Evolutionary conservation across 2,329 filamentous ascomycete species (phyloP), one percentile per base, ranked within the genome.

Genomic region (Ophiostoma piceae): DNA sequence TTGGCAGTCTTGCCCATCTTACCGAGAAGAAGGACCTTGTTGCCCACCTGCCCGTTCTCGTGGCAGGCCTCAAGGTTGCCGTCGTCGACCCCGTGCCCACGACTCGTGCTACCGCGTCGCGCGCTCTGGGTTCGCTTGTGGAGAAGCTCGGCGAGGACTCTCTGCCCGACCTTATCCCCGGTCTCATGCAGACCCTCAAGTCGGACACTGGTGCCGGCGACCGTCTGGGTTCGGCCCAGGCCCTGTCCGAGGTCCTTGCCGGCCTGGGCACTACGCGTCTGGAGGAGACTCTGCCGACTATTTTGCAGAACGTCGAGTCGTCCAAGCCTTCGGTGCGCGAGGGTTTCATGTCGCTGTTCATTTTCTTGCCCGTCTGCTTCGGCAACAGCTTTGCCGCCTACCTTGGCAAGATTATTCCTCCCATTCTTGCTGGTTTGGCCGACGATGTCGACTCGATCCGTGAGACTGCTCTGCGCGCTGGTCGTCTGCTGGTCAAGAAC

Each of bases 261-360:
- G 96, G 95, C 73, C 84, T 99, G 76, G 95, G 96, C 74, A 99
- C 95, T 0, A 87, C 90, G 67, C 91, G 95, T 74, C 83, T 99
- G 74, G 95, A 99, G 79, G 96, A 99, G 80, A 98, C 94, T 5
- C 83, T 99, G 65, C 96, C 95, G 54, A 97, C 94, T 14, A 97
- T 99, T 75, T 82, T 99, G 57, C 94, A 98, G 76, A 99, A 99
- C 76, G 94, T 97, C 74, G 89, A 92, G 74, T 98, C 94, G 76
- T 88, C 90, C 74, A 97, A 97, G 80, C 79, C 95, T 22, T 88
- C 93, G 69, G 92, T 99, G 73, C 89, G 95, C 75, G 95, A 99
- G 83, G 95, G 95, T 65, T 99, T 99, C 83, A 99, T 99, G 95
- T 97, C 95, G 8, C 86, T 99, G 57, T 99, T 99, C 81, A 98